Conservation (phyloP, 2,329 filamentous ascomycete species). For the Rhytidhysteron rufulum region DNA sequence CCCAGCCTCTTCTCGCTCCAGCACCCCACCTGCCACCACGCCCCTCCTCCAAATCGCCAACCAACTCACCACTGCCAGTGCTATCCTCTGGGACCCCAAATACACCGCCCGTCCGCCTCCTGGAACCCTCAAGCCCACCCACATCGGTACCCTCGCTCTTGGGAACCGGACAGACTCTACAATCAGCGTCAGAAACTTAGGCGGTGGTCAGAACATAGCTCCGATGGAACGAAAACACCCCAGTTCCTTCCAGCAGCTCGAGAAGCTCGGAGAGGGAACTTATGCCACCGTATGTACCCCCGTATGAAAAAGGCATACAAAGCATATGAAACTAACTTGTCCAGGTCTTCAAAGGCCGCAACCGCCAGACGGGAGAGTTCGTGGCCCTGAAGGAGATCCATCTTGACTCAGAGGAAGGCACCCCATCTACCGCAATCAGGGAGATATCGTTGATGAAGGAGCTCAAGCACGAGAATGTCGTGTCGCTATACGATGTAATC, state of each 20-base stretch:
- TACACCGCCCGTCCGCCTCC: constrained; percentile 46
- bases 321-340: constrained; percentile 20
- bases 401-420: constrained; percentile 96
- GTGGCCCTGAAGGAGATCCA: constrained; percentile 98
- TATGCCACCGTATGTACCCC: constrained; percentile 81
- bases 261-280: constrained; percentile 95
- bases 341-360: constrained; percentile 96
- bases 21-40: constrained; percentile 17
- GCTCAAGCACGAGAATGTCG: constrained; percentile 97
- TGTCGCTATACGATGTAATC: constrained; percentile 95
- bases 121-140: constrained; percentile 43
- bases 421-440: constrained; percentile 92
- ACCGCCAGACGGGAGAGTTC: constrained; percentile 92
- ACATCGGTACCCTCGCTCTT: constrained; percentile 46
- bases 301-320: no score
- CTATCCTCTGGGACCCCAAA: constrained; percentile 48
- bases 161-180: constrained; percentile 48
- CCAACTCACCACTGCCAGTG: constrained; percentile 47
- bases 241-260: constrained; percentile 97
- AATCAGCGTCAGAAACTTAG: constrained; percentile 47
- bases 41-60: constrained; percentile 39
- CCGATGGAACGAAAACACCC: constrained; percentile 89
- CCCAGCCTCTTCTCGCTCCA: constrained; percentile 10
- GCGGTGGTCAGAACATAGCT: constrained; percentile 38
- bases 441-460: constrained; percentile 99